Evolutionary conservation across 2,329 filamentous ascomycete genomes (phyloP).

Genomic region (Fusarium aywerte): DNA sequence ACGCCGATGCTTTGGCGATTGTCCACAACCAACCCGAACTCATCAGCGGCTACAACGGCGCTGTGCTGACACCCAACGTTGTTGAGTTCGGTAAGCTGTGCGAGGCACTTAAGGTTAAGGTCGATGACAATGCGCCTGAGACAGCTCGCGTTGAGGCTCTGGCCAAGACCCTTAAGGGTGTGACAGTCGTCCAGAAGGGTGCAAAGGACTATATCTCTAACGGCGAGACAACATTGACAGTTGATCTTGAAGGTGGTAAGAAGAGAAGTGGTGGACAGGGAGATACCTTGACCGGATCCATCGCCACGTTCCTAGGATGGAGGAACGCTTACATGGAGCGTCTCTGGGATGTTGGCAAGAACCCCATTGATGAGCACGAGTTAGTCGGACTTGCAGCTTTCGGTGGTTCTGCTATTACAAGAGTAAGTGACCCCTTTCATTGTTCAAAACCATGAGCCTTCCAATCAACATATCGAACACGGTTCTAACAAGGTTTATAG

Average conservation of each 20-base stretch:
- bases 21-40: slow-evolving; percentile 80
- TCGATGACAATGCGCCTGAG: slow-evolving; percentile 51
- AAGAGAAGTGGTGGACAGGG: slow-evolving; percentile 96
- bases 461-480: neutral
- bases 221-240: slow-evolving; percentile 77
- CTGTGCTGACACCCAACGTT: slow-evolving; percentile 93
- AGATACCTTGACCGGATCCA: slow-evolving; percentile 89
- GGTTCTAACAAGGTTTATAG: slow-evolving; percentile 50
- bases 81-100: slow-evolving; percentile 90
- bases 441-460: neutral
- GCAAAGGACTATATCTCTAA: slow-evolving; percentile 84
- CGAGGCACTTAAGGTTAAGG: slow-evolving; percentile 76
- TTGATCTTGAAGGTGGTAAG: slow-evolving; percentile 80
- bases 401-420: slow-evolving; percentile 86
- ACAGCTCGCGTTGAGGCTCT: slow-evolving; percentile 70
- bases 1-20: slow-evolving; percentile 87
- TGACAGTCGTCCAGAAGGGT: slow-evolving; percentile 93
- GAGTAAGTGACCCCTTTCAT: slow-evolving; percentile 62
- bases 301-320: slow-evolving; percentile 92
- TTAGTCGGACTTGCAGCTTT: slow-evolving; percentile 83
- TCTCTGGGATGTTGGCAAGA: slow-evolving; percentile 73
- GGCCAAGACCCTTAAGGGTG: slow-evolving; percentile 81
- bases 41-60: slow-evolving; percentile 82
- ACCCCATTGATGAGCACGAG: slow-evolving; percentile 62
- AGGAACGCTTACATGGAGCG: slow-evolving; percentile 85